Base-by-base conservation (phyloP, 192 early-diverging fungal species). In the Coemansia sp. region DNA sequence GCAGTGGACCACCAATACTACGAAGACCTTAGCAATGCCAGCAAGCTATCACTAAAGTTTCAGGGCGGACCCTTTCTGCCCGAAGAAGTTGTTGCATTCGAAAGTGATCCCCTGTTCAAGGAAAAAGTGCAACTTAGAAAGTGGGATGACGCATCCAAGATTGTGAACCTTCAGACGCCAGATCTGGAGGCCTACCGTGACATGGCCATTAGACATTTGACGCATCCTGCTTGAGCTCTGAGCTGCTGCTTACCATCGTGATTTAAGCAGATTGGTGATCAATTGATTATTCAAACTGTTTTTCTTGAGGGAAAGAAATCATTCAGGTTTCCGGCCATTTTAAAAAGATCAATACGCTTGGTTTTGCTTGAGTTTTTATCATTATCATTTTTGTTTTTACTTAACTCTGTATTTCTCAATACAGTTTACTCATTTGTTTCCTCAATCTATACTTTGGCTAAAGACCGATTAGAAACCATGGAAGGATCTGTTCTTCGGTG, bases 91-190 rank as follows among this genome's bases (percentile, higher is more conserved):
- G 49, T 43, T 21, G 71, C 41, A 3, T 88, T 88, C 61, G 82
- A 85, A 62, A 65, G 40, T 4, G 85, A 88, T 46, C 84, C 85
- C 15, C 67, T 86, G 15, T 88, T 80, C 56, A 64, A 85, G 39
- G 46, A 78, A 26, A 88, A 85, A 55, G 76, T 88, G 41, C 80
- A 86, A 56, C 65, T 88, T 58, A 76, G 83, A 39, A 76, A 69
- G 48, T 88, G 85, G 85, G 85, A 86, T 64, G 85, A 85, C 55
- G 78, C 76, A 8, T 72, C 85, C 32, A 86, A 87, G 57, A 54
- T 77, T 5, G 72, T 80, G 10, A 77, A 65, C 4, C 48, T 73
- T 16, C 66, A 83, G 39, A 77, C 84, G 22, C 84, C 86, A 49
- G 71, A 66, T 15, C 64, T 85, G 43, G 78, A 82, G 21, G 51